These are phyloP conservation scores for Paraphaeosphaeria minitans DNA, from an alignment of 2,329 filamentous ascomycete species.

Conservation along the genomic window DNA sequence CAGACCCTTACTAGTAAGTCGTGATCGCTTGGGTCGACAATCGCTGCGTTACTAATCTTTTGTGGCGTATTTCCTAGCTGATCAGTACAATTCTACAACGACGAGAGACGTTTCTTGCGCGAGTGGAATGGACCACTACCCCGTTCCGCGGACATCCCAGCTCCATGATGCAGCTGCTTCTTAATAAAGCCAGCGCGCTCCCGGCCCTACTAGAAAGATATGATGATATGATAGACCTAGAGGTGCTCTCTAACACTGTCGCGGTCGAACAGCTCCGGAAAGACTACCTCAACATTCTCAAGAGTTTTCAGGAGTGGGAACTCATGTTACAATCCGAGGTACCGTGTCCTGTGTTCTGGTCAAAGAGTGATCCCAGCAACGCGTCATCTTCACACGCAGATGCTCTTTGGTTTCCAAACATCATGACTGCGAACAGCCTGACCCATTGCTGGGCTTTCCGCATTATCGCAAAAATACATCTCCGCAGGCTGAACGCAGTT, in stretches of 20 bases:
- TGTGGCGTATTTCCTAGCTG: background rate
- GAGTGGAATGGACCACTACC: background rate
- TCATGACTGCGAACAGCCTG: background rate
- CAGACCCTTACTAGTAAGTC: no score
- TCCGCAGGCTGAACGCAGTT: background rate
- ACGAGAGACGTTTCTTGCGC: background rate
- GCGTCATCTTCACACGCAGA: background rate
- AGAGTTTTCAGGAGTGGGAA: background rate
- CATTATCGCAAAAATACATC: background rate
- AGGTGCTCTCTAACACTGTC: background rate
- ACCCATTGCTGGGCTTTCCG: background rate
- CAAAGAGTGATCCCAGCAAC: background rate
- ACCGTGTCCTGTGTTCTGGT: background rate
- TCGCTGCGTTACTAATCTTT: background rate
- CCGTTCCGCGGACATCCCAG: background rate
- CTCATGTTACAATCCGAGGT: background rate
- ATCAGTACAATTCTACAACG: background rate
- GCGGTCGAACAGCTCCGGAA: background rate
- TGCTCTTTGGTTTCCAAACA: background rate
- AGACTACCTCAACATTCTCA: background rate
- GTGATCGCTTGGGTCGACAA: no score
- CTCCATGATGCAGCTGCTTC: background rate
- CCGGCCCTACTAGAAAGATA: background rate
- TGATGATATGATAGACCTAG: background rate
- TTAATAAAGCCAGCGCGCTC: background rate